Evolutionary conservation across 2,329 filamentous ascomycete species (phyloP).

Genomic region (Nectriaceae sp.): DNA sequence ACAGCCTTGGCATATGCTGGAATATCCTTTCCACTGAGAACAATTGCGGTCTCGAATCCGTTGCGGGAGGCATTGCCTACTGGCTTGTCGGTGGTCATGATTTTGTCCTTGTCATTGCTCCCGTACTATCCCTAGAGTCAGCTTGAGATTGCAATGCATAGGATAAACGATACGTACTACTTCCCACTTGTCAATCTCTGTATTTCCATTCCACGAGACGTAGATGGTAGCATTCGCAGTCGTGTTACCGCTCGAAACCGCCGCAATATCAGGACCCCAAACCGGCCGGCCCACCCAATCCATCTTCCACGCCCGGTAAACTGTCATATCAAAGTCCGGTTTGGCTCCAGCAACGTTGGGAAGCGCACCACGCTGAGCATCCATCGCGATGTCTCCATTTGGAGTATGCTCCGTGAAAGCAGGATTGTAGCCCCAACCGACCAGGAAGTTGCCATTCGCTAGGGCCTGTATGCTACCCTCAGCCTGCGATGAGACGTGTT

Average conservation of each 20-base stretch:
- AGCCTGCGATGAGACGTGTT: conserved; percentile 51
- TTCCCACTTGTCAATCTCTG: conserved; percentile 23
- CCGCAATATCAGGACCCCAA: conserved; percentile 28
- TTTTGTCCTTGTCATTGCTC: conserved; percentile 18
- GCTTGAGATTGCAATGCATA: background rate
- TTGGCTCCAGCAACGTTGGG: conserved; percentile 31
- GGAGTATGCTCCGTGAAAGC: conserved; percentile 46
- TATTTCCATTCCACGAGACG: conserved; percentile 31
- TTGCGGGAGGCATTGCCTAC: conserved; percentile 21
- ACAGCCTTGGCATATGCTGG: conserved; percentile 18
- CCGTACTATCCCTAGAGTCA: conserved; percentile 11
- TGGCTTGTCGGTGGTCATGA: conserved; percentile 10
- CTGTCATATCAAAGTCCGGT: conserved; percentile 15
- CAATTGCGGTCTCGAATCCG: conserved; percentile 23
- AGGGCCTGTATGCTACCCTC: conserved; percentile 54
- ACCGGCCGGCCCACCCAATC: conserved; percentile 26
- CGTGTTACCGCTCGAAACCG: conserved; percentile 7
- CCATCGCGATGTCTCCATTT: conserved; percentile 31
- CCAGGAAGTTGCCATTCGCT: conserved; percentile 53
- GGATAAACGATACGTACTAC: conserved; percentile 14
- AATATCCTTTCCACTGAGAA: conserved; percentile 2
- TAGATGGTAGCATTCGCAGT: conserved; percentile 18
- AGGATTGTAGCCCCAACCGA: conserved; percentile 59
- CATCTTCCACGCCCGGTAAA: conserved; percentile 29
- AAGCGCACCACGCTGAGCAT: conserved; percentile 46